These are phyloP conservation scores for Reutealis trisperma DNA, from an alignment of 345 rosid genomes.

Conservation along the genomic window DNA sequence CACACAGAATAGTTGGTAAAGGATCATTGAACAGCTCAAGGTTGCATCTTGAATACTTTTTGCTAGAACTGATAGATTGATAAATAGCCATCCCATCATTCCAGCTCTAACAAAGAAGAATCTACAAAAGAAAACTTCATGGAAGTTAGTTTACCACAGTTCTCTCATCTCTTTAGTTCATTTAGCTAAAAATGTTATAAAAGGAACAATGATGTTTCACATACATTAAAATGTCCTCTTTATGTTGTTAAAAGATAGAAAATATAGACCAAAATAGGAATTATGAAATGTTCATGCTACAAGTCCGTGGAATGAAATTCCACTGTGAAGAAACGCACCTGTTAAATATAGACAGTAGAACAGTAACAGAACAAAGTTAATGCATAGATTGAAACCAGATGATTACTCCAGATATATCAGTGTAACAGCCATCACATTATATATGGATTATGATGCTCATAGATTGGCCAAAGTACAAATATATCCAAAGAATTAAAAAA, in stretches of 20 bases:
- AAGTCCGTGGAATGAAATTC: background rate
- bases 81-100: slow-evolving; percentile 97
- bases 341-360: background rate
- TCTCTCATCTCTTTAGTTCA: background rate
- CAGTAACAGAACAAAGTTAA: background rate
- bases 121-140: slow-evolving; percentile 39
- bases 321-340: background rate
- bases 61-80: slow-evolving; percentile 80
- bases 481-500: background rate
- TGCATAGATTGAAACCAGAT: background rate
- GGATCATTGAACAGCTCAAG: slow-evolving; percentile 73
- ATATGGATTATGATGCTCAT: background rate
- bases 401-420: background rate
- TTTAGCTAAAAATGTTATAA: background rate
- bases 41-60: slow-evolving; percentile 57
- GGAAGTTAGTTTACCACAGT: slow-evolving; percentile 8
- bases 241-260: background rate
- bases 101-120: slow-evolving; percentile 97
- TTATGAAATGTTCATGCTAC: background rate
- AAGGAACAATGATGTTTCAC: background rate
- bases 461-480: background rate
- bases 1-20: slow-evolving; percentile 72
- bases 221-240: background rate
- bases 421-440: slow-evolving; percentile 1
- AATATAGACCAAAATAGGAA: background rate